A percentile compares a stretch with the other conserved stretches of the same genome.
Conservation (phyloP, 2,329 filamentous ascomycete genomes). For the Zalaria obscura region DNA sequence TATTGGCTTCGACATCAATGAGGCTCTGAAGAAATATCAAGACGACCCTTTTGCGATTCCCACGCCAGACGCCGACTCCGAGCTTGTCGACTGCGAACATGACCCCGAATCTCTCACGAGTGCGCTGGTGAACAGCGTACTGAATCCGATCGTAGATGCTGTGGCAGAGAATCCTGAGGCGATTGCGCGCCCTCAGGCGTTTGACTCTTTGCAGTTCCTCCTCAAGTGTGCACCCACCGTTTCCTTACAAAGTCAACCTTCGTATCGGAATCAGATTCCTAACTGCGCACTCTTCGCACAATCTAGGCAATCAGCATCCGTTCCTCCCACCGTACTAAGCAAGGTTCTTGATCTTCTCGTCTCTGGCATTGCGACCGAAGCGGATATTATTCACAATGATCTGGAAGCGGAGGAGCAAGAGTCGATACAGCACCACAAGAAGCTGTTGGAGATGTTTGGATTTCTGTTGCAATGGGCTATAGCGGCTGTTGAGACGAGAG, state of each 20-base stretch:
- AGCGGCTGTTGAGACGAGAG: constrained; percentile 84
- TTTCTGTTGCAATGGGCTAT: constrained; percentile 94
- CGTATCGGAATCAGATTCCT: constrained; percentile 26
- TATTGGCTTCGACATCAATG: constrained; percentile 78
- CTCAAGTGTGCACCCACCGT: constrained; percentile 74
- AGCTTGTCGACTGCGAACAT: constrained; percentile 81
- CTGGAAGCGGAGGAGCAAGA: constrained; percentile 88
- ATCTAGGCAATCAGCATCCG: constrained; percentile 65
- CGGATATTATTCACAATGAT: constrained; percentile 72
- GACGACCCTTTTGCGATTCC: constrained; percentile 74
- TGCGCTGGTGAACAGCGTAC: constrained; percentile 64
- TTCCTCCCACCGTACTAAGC: constrained; percentile 72
- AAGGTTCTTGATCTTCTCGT: constrained; percentile 84
- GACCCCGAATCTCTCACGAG: constrained; percentile 73
- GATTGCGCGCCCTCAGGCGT: constrained; percentile 60
- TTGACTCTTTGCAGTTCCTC: constrained; percentile 90
- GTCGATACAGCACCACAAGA: constrained; percentile 65
- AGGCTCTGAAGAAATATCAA: constrained; percentile 92
- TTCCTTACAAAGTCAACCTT: constrained; percentile 18
- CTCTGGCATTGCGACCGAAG: constrained; percentile 58
- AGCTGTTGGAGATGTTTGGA: constrained; percentile 81
- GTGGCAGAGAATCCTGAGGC: constrained; percentile 86
- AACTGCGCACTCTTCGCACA: constrained; percentile 48
- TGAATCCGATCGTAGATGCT: constrained; percentile 86
- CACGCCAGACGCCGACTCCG: constrained; percentile 72